Evolutionary conservation across 208 protist species (phyloP).

Genomic region (Leishmania martiniquensis): DNA sequence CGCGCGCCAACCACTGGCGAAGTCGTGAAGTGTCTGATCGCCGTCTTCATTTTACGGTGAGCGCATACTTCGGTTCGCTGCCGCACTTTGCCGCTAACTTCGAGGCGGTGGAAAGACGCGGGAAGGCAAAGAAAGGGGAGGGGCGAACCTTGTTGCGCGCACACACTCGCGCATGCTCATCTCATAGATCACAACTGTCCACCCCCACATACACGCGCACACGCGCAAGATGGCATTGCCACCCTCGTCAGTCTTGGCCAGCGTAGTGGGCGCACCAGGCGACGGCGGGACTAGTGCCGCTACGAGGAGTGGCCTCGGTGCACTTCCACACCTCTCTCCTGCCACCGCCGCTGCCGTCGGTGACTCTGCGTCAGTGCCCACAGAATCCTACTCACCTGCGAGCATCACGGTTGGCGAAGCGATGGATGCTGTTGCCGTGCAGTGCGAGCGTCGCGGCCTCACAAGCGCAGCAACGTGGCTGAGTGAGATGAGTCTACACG

Average conservation of each 20-base stretch:
- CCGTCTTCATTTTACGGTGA: neutral
- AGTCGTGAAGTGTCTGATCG: neutral
- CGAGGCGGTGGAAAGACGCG: neutral
- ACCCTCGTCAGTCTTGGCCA: neutral
- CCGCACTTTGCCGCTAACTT: neutral
- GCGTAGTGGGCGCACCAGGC: neutral
- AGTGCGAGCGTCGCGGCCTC: conserved; percentile 71
- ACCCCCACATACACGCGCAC: neutral
- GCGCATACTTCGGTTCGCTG: neutral
- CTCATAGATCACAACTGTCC: neutral
- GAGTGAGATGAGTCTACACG: conserved; percentile 68
- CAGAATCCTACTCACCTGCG: neutral
- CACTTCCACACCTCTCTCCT: neutral
- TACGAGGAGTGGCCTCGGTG: neutral
- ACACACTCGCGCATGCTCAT: neutral
- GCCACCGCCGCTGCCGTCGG: neutral
- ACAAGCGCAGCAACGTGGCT: conserved; percentile 63
- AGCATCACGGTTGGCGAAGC: conserved; percentile 43
- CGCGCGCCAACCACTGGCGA: neutral
- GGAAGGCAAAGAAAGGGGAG: neutral
- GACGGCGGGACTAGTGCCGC: neutral
- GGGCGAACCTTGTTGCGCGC: neutral
- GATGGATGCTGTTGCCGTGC: conserved; percentile 52
- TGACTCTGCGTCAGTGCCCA: neutral
- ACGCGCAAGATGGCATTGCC: neutral